Conservation (phyloP, 495 filamentous ascomycete genomes). For the Hypoxylon fuscum region DNA sequence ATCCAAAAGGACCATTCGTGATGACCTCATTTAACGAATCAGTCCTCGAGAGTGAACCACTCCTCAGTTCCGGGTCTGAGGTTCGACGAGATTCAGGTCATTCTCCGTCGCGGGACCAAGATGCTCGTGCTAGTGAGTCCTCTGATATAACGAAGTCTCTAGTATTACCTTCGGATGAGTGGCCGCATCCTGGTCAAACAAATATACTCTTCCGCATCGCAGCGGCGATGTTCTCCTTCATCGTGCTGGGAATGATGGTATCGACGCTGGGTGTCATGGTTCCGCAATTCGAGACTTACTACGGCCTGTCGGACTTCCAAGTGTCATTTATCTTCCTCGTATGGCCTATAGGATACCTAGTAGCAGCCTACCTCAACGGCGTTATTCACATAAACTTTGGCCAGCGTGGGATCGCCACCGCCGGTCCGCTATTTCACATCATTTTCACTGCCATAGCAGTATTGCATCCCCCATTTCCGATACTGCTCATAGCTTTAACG, state of each 20-base stretch:
- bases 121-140: background rate
- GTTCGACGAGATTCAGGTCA: background rate
- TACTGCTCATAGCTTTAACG: conserved; percentile 67
- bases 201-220: conserved; percentile 16
- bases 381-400: conserved; percentile 58
- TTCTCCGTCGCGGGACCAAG: background rate
- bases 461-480: conserved; percentile 70
- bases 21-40: conserved; percentile 12
- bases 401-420: conserved; percentile 70
- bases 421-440: conserved; percentile 66
- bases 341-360: conserved; percentile 73
- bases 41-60: conserved; percentile 13
- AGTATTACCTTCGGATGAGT: background rate
- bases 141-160: conserved; percentile 5
- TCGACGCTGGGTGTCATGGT: conserved; percentile 36
- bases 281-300: conserved; percentile 59
- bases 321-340: conserved; percentile 77
- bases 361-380: conserved; percentile 67
- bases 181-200: background rate
- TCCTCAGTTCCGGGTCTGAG: conserved; percentile 5
- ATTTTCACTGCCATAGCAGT: conserved; percentile 69
- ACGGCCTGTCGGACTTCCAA: conserved; percentile 70
- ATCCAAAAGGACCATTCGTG: background rate
- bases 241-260: conserved; percentile 23
- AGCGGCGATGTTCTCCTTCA: conserved; percentile 29